Base-by-base conservation (phyloP, 1,284 basidiomycete species). In the Ceratobasidium sp. region DNA sequence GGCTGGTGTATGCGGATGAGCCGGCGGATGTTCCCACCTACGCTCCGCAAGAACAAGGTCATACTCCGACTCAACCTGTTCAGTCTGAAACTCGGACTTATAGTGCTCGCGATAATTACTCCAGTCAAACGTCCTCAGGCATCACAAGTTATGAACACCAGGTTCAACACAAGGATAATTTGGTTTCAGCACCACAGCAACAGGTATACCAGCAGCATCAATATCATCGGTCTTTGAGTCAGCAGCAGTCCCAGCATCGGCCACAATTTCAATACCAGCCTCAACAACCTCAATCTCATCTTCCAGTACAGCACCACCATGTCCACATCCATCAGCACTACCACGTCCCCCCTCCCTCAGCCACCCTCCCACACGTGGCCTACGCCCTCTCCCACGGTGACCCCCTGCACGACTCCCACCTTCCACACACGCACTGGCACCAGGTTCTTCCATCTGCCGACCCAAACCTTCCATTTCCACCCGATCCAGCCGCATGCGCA, bases 271-370 rank as follows among this genome's bases (percentile, higher is more conserved):
- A 46, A 18, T 16, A 21, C 14, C 64, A 52, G n/a, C 23, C 18
- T 26, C 64, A 44, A n/a, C 55, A 70, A 21, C 46, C 54, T 30
- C 54, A 49, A n/a, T 41, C 58, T 32, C 64, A 67, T 13, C 54
- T 14, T n/a, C 52, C 21, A 28, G 52, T 16, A 2, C 26, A 21
- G 13, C 38, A 18, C 38, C 11, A 2, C 11, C 41, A 59, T 16
- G 30, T 11, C 26, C 55, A 43, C 14, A 43, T 28, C 18, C 54
- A 26, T 3, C 67, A 70, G 18, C 59, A 59, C 30, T 26, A 30
- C 8, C 50, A 70, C 13, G 41, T 28, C 14, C 14, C n/a, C 9
- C 16, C 49, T 23, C 66, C 35, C 8, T 23, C 52, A 6, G 9
- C 44, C 9, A 28, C 13, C 11, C 66, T 58, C 6, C 55, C 55